A percentile compares a stretch with the other conserved stretches of the same genome.
Evolutionary conservation across 179 eudicot genomes (phyloP).

Genomic region (Beta corolliflora): DNA sequence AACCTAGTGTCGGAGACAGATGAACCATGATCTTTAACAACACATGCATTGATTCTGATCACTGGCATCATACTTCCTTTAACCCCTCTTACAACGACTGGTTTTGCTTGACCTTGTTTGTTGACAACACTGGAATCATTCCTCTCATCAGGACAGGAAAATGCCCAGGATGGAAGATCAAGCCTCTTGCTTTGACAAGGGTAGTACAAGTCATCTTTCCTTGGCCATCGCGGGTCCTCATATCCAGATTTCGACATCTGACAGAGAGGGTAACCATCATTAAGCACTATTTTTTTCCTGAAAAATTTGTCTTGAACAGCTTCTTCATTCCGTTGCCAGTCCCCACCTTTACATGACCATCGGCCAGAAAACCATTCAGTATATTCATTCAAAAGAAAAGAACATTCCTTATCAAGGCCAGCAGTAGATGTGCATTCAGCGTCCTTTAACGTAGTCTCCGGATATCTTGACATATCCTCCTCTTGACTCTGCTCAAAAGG

Average conservation of each 20-base stretch:
- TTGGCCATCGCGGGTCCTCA: slow-evolving; percentile 84
- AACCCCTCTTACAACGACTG: slow-evolving; percentile 53
- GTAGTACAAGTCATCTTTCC: slow-evolving; percentile 74
- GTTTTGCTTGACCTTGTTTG: slow-evolving; percentile 53
- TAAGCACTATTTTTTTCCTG: slow-evolving; percentile 72
- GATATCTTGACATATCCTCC: slow-evolving; percentile 25
- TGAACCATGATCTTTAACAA: slow-evolving; percentile 82
- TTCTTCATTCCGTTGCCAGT: slow-evolving; percentile 90
- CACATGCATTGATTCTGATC: slow-evolving; percentile 89
- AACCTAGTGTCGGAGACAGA: slow-evolving; percentile 63
- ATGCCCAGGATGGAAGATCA: slow-evolving; percentile 89
- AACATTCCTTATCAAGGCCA: slow-evolving; percentile 55
- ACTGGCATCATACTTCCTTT: slow-evolving; percentile 88
- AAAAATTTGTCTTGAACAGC: slow-evolving; percentile 55
- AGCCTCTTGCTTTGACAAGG: slow-evolving; percentile 66
- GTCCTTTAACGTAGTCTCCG: slow-evolving; percentile 46
- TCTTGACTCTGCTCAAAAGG: slow-evolving; percentile 46
- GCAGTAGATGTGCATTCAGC: slow-evolving; percentile 48
- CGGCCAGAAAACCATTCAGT: slow-evolving; percentile 60
- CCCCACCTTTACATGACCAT: slow-evolving; percentile 95
- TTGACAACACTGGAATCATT: slow-evolving; percentile 48
- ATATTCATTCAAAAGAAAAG: slow-evolving; percentile 42
- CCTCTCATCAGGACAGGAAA: slow-evolving; percentile 69
- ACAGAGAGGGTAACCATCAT: slow-evolving; percentile 91
- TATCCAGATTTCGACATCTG: slow-evolving; percentile 77